Evolutionary conservation across 108 stramenopile genomes (phyloP), one percentile per base, ranked within the genome.

Genomic region (Cylindrotheca fusiformis): DNA sequence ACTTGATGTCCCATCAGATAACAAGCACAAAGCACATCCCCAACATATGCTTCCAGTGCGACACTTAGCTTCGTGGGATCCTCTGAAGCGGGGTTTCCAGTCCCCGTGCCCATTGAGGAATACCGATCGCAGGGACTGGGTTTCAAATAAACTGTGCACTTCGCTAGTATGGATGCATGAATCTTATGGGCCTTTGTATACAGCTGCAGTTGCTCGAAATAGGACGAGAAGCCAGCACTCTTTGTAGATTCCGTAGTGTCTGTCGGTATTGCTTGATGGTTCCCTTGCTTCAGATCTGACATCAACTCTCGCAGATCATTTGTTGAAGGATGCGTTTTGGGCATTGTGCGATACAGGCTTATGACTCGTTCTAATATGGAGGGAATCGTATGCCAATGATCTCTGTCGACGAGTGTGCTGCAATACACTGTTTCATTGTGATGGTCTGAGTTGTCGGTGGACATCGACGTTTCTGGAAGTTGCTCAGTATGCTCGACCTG

Each of bases 21-120:
- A 47, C 55, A 65, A 14, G 71, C 60, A 23, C 52, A 30, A 6
- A 72, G 52, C 20, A 77, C 76, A 58, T 77, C 76, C 18, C 76
- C 76, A 26, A 77, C 58, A 22, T 72, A 77, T 14, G 45, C 60
- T 55, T 67, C 67, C 48, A 77, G 29, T 12, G 68, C 69, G 4
- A 59, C 65, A 30, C 32, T 32, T 28, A 14, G 24, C 24, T 2
- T 26, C n/a, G 45, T 58, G 14, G 32, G 25, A 4, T n/a, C 28
- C 14, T 0, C 21, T 5, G 0, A 17, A n/a, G 17, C 19, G 20
- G 5, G 5, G 21, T 8, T 21, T 12, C 18, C 0, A 28, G 17
- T 3, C 12, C 47, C 19, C 10, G 29, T 24, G 21, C 20, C 20
- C 17, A 24, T 23, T 0, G 62, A 22, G 46, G 17, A 26, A 26